Base-by-base conservation (phyloP, 2,329 filamentous ascomycete species). In the Botrytis cinerea region DNA sequence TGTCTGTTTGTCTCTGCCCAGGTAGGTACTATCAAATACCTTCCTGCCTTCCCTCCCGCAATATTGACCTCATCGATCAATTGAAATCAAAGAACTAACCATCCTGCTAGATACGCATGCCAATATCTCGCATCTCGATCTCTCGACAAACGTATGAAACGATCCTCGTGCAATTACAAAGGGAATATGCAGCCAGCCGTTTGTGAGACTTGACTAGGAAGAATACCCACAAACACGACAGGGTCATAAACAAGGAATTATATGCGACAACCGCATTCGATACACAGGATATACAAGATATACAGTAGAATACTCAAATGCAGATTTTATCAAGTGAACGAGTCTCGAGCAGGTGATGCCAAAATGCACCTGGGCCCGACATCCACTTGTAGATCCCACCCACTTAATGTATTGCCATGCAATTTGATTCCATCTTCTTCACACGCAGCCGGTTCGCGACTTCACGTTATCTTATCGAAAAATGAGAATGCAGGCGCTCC, bases 171-270 rank as follows among this genome's bases (percentile, higher is more conserved):
- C 59, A 25, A 40, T 43, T 43, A n/a, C 60, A 62, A 62, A 62
- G 46, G 35, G 64, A 54, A 54, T 28, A 68, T 68, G 64, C 64
- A 54, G 64, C 35, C 25, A 68, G 46, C 64, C 64, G 64, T 54
- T 40, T 40, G 60, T 62, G 60, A 62, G 51, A 40, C 60, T 62
- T 9, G 60, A 57, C 60, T n/a, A 62, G 60, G 60, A 14, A 43
- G 8, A 43, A 62, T 62, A 40, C 25, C 60, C 60, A 43, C 60
- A 35, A n/a, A 4, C 60, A 62, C 38, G 51, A 62, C 46, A 68
- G 46, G 35, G 46, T 54, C 38, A 28, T 35, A 68, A 38, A 68
- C 46, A 68, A 54, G 64, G 63, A 51, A 67, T 25, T 18, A 66
- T 66, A 67, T 46, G 22, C 45, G 63, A 40, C 46, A 62, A n/a